A percentile compares a stretch with the other conserved stretches of the same genome.
phyloP scores from a whole-genome alignment of 2,329 filamentous ascomycete species.

The Pezicula radicicola region DNA sequence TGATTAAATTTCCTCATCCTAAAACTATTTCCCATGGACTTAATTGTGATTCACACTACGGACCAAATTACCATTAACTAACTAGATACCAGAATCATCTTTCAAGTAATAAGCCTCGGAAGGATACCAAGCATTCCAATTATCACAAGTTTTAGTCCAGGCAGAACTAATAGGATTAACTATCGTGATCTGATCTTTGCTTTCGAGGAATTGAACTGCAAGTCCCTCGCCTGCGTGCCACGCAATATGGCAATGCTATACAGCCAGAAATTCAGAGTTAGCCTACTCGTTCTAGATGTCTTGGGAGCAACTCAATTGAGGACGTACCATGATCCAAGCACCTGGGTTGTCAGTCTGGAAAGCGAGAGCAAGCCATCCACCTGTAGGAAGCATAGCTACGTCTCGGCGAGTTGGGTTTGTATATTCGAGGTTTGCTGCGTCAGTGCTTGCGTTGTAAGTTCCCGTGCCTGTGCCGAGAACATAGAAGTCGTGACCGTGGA shows the following conservation, averaged over 20 bases:
- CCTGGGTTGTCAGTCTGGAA: constrained; percentile 12
- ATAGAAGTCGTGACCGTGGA: constrained; percentile 45
- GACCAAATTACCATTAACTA: too few relatives aligned
- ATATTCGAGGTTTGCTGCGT: neutral
- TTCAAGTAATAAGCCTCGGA: neutral
- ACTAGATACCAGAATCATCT: neutral
- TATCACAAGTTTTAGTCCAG: neutral
- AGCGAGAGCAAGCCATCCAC: constrained; percentile 8
- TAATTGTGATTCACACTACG: too few relatives aligned
- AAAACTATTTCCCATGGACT: too few relatives aligned
- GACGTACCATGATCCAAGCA: constrained; percentile 5
- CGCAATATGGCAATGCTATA: constrained; percentile 23
- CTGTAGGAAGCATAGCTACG: constrained; percentile 19
- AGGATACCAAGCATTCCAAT: neutral
- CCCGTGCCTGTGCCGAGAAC: constrained; percentile 43
- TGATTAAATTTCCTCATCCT: too few relatives aligned
- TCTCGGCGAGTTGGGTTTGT: constrained; percentile 46
- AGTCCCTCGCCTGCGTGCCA: constrained; percentile 52
- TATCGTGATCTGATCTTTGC: neutral
- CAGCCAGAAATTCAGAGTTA: too few relatives aligned
- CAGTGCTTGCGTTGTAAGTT: constrained; percentile 35
- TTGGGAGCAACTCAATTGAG: too few relatives aligned
- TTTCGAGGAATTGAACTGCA: constrained; percentile 43
- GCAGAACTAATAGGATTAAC: neutral
- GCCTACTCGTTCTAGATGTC: too few relatives aligned